These are phyloP conservation scores for Chalara sp. DNA, from an alignment of 2,329 filamentous ascomycete genomes.

Conservation along the genomic window DNA sequence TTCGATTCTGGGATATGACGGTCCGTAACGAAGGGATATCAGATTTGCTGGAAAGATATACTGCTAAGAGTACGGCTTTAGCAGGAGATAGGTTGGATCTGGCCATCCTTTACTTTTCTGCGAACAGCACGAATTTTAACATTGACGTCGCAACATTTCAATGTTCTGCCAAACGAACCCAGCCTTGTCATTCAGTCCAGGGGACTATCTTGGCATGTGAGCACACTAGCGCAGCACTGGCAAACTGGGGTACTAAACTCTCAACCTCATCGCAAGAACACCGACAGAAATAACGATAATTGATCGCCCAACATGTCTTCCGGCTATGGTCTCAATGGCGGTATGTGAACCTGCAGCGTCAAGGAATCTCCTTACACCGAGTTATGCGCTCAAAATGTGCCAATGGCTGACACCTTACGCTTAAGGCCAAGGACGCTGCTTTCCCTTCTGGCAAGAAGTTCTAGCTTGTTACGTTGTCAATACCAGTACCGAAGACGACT, in stretches of 20 bases:
- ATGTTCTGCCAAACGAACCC: not conserved
- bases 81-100: constrained; percentile 48
- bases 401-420: constrained; percentile 18
- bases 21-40: constrained; percentile 56
- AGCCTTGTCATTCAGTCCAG: not conserved
- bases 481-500: constrained; percentile 68
- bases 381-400: not conserved
- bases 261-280: too few relatives aligned
- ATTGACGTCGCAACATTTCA: not conserved
- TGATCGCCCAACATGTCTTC: constrained; percentile 57
- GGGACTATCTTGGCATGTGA: not conserved
- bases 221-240: too few relatives aligned
- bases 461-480: constrained; percentile 98
- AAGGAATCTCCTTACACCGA: not conserved
- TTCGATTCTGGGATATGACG: constrained; percentile 49
- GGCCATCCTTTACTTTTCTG: constrained; percentile 21
- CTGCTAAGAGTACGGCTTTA: constrained; percentile 67
- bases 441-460: constrained; percentile 99
- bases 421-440: constrained; percentile 61
- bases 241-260: too few relatives aligned
- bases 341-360: constrained; percentile 41
- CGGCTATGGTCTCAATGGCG: constrained; percentile 75
- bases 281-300: constrained; percentile 1
- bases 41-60: constrained; percentile 59
- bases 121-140: constrained; percentile 6